phyloP scores from a whole-genome alignment of 2,329 filamentous ascomycete species.

The Bipolaris sorokiniana region DNA sequence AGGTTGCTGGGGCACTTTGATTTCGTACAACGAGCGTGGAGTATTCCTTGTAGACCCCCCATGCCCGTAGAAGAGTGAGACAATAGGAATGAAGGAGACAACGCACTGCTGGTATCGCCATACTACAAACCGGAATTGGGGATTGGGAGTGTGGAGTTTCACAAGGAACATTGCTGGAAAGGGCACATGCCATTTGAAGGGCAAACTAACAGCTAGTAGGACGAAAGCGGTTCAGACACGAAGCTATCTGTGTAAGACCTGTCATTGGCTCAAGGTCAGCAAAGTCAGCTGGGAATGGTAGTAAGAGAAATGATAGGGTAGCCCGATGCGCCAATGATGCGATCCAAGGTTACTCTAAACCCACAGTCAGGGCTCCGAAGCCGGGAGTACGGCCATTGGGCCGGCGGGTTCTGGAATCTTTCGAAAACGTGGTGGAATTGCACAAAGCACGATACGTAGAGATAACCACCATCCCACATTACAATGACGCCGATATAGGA shows the following conservation, averaged over 20 bases:
- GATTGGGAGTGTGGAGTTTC: background rate
- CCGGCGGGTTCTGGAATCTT: slow-evolving; percentile 20
- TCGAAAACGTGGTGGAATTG: slow-evolving; percentile 26
- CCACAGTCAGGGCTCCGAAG: slow-evolving; percentile 38
- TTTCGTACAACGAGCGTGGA: background rate
- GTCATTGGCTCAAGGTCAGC: background rate
- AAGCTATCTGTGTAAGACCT: slow-evolving; percentile 3
- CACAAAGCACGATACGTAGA: slow-evolving; percentile 22
- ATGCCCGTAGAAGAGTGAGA: background rate
- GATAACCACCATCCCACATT: slow-evolving; percentile 31
- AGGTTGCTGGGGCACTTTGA: background rate
- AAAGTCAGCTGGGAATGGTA: slow-evolving; percentile 1
- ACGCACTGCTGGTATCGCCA: background rate
- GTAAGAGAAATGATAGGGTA: slow-evolving; percentile 25
- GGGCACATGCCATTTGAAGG: slow-evolving; percentile 5
- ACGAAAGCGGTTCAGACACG: slow-evolving; percentile 4
- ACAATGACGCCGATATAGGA: background rate
- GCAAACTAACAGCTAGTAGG: slow-evolving; percentile 7
- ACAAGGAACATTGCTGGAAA: slow-evolving; percentile 13
- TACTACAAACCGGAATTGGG: background rate
- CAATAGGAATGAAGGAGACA: background rate
- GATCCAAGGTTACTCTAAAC: slow-evolving; percentile 28
- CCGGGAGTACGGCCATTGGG: slow-evolving; percentile 33
- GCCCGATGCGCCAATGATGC: slow-evolving; percentile 16
- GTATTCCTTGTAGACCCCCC: background rate